Evolutionary conservation across 1,284 basidiomycete species (phyloP).

Genomic region (Malassezia vespertilionis): DNA sequence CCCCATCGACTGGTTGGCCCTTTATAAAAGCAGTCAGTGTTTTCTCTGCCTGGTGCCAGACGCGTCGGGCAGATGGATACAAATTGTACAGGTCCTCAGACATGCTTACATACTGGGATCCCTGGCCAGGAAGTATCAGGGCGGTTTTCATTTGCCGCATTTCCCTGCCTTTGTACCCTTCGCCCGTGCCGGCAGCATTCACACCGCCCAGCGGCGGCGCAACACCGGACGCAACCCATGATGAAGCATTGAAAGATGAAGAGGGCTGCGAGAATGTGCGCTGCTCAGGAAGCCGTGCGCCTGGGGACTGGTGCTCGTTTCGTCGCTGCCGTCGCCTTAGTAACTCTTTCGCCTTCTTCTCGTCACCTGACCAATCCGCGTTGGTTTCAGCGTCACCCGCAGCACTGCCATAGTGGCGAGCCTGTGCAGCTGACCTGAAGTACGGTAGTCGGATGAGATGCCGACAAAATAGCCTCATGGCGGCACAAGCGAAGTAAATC

Average conservation of each 20-base stretch:
- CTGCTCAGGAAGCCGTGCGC: constrained; percentile 33
- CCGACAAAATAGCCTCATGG: no score
- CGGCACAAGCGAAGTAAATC: no score
- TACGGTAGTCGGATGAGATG: no score
- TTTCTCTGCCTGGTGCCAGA: constrained; percentile 42
- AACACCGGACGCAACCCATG: constrained; percentile 29
- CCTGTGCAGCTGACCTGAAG: no score
- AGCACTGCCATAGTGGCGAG: no score
- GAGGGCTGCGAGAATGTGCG: constrained; percentile 43
- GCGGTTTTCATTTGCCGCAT: constrained; percentile 35
- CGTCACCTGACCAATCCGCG: no score
- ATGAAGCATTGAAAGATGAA: constrained; percentile 38
- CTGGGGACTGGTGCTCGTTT: background rate
- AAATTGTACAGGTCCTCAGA: constrained; percentile 37
- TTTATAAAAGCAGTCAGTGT: constrained; percentile 29
- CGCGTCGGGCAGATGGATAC: constrained; percentile 32
- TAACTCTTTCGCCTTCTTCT: no score
- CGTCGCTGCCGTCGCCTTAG: no score
- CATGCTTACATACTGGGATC: constrained; percentile 46
- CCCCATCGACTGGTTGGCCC: constrained; percentile 20
- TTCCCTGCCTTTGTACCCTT: constrained; percentile 21
- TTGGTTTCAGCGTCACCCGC: no score
- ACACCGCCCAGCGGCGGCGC: constrained; percentile 25
- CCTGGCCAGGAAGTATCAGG: constrained; percentile 41
- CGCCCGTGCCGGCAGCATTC: constrained; percentile 21